Conservation (phyloP, 805 yeast genomes). For the Hanseniaspora jakobsenii region DNA sequence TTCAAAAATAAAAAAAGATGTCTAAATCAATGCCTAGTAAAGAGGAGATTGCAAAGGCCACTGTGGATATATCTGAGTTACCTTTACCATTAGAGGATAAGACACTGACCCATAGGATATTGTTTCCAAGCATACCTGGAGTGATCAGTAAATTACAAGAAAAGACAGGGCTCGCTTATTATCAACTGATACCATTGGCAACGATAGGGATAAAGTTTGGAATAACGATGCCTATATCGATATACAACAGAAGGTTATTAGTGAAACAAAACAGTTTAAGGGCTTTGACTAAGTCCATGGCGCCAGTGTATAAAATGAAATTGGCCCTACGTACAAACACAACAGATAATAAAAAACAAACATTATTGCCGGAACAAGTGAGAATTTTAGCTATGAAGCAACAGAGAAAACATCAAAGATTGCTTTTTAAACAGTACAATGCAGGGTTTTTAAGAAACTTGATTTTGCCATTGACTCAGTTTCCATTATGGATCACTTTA, state of each 20-base stretch:
- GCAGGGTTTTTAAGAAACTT: constrained; percentile 76
- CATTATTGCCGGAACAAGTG: constrained; percentile 69
- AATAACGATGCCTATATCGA: constrained; percentile 68
- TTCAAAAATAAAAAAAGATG: neutral
- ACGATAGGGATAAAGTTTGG: constrained; percentile 54
- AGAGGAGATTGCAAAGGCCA: constrained; percentile 6
- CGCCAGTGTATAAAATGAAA: constrained; percentile 55
- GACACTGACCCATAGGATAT: constrained; percentile 17
- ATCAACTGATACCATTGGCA: constrained; percentile 60
- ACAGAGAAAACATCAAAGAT: constrained; percentile 58
- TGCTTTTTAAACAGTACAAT: constrained; percentile 49
- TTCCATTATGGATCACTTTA: constrained; percentile 77
- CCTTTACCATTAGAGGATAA: constrained; percentile 11
- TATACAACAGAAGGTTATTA: constrained; percentile 55
- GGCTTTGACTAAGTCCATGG: constrained; percentile 61
- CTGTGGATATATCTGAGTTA: constrained; percentile 8
- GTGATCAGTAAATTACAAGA: constrained; percentile 40
- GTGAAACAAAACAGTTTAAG: constrained; percentile 59
- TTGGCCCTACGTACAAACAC: constrained; percentile 31
- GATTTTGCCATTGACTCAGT: constrained; percentile 63
- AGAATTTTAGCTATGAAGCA: constrained; percentile 64
- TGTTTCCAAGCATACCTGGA: constrained; percentile 21
- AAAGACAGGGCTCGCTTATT: constrained; percentile 66
- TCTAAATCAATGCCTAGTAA: neutral
- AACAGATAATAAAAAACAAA: constrained; percentile 28